phyloP scores from a whole-genome alignment of 805 yeast genomes.

The Wickerhamiella shivajii region DNA sequence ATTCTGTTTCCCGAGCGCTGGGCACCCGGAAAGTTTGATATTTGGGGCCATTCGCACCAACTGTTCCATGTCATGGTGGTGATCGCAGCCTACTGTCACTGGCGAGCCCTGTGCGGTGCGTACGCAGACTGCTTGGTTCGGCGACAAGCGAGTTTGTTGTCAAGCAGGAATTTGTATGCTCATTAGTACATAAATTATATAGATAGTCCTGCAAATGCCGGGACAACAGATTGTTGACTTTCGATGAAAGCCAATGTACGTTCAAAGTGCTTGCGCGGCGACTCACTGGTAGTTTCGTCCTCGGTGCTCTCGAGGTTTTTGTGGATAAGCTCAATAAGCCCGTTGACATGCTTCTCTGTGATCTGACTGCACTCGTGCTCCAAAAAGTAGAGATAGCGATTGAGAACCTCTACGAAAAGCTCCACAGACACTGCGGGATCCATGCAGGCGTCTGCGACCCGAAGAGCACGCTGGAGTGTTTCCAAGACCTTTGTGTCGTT shows the following conservation, averaged over 20 bases:
- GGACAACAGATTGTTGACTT: conserved; percentile 56
- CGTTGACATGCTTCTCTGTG: conserved; percentile 64
- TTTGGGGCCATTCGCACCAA: conserved; percentile 74
- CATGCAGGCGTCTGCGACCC: conserved; percentile 91
- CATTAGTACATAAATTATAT: background rate
- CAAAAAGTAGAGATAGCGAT: conserved; percentile 72
- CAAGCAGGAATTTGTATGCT: background rate
- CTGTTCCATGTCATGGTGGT: conserved; percentile 69
- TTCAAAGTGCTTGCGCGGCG: conserved; percentile 42
- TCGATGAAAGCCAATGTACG: conserved; percentile 59
- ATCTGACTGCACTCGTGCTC: conserved; percentile 63
- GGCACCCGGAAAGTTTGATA: conserved; percentile 48
- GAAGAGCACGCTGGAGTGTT: conserved; percentile 71
- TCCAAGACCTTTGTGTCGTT: conserved; percentile 70
- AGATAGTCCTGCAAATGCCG: conserved; percentile 27
- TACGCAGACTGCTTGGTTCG: conserved; percentile 26
- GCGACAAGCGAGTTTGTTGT: background rate
- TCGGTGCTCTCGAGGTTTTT: conserved; percentile 24
- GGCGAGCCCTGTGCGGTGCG: conserved; percentile 43
- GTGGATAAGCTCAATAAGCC: conserved; percentile 64
- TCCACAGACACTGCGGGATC: conserved; percentile 61
- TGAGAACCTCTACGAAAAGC: conserved; percentile 77
- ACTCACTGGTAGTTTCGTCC: conserved; percentile 24
- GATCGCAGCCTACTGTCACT: conserved; percentile 60
- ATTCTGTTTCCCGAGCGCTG: conserved; percentile 61